Percentiles rank a stretch among this genome's conserved stretches.
Evolutionary conservation across 208 protist genomes (phyloP).

Genomic region (Leishmania gerbilli): DNA sequence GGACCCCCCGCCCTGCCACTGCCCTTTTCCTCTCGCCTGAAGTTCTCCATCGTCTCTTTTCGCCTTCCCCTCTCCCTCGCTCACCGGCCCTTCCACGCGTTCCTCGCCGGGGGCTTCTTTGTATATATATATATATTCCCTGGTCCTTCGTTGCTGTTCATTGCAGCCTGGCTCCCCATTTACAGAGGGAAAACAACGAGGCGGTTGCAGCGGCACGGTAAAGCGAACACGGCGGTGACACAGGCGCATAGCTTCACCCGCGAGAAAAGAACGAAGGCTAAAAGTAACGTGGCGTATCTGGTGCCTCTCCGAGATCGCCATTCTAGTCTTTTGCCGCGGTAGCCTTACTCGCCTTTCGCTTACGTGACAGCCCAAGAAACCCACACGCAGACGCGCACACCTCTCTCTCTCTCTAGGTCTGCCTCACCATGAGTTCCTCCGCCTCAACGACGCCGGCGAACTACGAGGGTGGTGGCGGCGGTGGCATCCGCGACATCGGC

Average conservation of each 20-base stretch:
- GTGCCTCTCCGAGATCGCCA: background rate
- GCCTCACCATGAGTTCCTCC: conserved; percentile 22
- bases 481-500: conserved; percentile 75
- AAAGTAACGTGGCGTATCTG: background rate
- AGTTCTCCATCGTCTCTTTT: background rate
- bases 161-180: background rate
- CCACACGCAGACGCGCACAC: background rate
- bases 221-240: background rate
- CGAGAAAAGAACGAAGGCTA: background rate
- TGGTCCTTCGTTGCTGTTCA: conserved; percentile 6
- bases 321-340: background rate
- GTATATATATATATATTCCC: background rate
- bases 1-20: background rate
- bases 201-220: background rate
- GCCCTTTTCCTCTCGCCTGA: background rate
- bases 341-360: background rate
- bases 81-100: background rate
- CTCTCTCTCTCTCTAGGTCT: conserved; percentile 10
- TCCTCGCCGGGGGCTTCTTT: background rate
- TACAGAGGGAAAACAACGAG: background rate
- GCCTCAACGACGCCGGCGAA: conserved; percentile 13
- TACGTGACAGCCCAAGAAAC: background rate
- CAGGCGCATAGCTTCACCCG: background rate
- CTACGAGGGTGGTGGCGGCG: conserved; percentile 44
- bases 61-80: background rate